phyloP scores from a whole-genome alignment of 208 protist species.

The Trypanosoma scelopori region DNA sequence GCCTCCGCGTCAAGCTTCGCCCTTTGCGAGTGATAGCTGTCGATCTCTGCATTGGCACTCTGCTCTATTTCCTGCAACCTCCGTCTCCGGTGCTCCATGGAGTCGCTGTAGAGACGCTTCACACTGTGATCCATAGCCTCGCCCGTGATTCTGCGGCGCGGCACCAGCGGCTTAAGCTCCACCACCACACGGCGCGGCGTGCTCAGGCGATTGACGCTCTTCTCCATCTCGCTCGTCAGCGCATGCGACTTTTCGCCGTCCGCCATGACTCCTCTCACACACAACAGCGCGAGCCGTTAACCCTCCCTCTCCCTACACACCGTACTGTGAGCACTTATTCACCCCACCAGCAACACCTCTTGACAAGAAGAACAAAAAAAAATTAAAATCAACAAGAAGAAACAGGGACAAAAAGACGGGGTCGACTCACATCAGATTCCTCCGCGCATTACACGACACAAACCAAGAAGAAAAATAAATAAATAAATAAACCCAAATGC shows the following conservation, averaged over 20 bases:
- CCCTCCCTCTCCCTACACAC: too few relatives aligned
- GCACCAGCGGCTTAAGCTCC: slow-evolving; percentile 46
- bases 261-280: not conserved
- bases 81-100: slow-evolving; percentile 46
- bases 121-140: slow-evolving; percentile 61
- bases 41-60: slow-evolving; percentile 47
- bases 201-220: slow-evolving; percentile 69
- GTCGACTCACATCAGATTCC: too few relatives aligned
- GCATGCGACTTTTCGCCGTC: slow-evolving; percentile 18
- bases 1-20: slow-evolving; percentile 37
- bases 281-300: too few relatives aligned
- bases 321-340: too few relatives aligned
- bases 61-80: slow-evolving; percentile 48
- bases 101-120: slow-evolving; percentile 84
- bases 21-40: slow-evolving; percentile 42
- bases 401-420: not conserved
- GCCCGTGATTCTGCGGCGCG: slow-evolving; percentile 40
- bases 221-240: slow-evolving; percentile 64
- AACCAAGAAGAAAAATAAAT: too few relatives aligned
- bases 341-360: not conserved
- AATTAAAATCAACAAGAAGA: slow-evolving; percentile 5
- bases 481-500: too few relatives aligned
- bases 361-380: slow-evolving; percentile 11
- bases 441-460: too few relatives aligned
- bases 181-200: slow-evolving; percentile 27